phyloP scores from a whole-genome alignment of 352 stramenopile genomes.

The Poterioochromonas sp. region DNA sequence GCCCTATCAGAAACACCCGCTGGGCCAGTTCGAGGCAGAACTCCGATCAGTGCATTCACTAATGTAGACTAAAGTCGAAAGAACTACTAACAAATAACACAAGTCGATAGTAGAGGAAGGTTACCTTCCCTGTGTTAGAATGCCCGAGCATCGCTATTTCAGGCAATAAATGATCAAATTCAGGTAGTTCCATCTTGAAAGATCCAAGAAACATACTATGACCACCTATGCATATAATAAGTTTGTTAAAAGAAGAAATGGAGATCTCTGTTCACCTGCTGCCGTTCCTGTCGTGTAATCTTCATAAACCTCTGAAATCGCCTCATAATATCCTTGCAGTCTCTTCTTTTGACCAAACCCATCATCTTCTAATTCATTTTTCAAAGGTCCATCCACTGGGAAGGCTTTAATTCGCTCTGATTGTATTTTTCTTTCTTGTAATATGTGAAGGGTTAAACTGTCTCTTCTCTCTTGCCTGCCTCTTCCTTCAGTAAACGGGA shows the following conservation, averaged over 20 bases:
- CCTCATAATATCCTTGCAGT: not conserved
- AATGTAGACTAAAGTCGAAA: constrained; percentile 9
- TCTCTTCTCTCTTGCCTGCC: not conserved
- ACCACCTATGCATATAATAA: not conserved
- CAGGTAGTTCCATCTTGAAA: not conserved
- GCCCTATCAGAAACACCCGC: constrained; percentile 22
- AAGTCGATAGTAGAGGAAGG: not conserved
- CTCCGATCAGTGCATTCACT: constrained; percentile 26
- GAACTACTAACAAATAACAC: not conserved
- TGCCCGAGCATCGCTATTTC: constrained; percentile 26
- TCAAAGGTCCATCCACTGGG: not conserved
- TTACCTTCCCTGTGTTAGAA: constrained; percentile 27
- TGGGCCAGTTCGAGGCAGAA: not conserved
- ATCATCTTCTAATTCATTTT: not conserved
- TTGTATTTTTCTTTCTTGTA: constrained; percentile 23
- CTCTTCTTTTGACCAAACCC: constrained; percentile 19
- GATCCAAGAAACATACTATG: not conserved
- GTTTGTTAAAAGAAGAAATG: no score
- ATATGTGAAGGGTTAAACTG: constrained; percentile 20
- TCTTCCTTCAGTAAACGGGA: no score
- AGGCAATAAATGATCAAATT: constrained; percentile 24
- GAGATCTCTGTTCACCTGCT: no score
- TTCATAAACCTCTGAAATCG: not conserved
- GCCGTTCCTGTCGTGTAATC: not conserved
- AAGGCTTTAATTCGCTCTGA: not conserved